Percentiles rank a stretch among this genome's conserved stretches.
phyloP scores from a whole-genome alignment of 1,284 basidiomycete species.

The Irpex lacteus region DNA sequence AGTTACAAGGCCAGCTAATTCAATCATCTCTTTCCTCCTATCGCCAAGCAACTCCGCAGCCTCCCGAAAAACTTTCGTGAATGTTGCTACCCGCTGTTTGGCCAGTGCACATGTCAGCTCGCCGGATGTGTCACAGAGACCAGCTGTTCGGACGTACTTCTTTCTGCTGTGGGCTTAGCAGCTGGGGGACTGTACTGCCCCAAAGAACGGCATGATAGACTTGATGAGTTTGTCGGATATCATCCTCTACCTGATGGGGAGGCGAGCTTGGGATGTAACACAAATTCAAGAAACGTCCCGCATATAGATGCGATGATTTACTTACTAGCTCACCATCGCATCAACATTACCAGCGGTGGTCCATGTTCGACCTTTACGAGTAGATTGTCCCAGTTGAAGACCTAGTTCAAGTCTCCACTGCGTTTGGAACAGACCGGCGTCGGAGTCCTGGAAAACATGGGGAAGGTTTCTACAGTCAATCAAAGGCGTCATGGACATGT shows the following conservation, averaged over 20 bases:
- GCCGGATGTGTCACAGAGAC: background rate
- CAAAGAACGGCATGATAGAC: background rate
- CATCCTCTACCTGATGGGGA: background rate
- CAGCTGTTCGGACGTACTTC: background rate
- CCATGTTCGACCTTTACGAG: background rate
- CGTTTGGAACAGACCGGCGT: background rate
- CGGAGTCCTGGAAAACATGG: background rate
- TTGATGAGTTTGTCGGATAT: background rate
- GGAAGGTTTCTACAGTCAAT: background rate
- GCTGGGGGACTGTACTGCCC: background rate
- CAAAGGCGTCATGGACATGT: background rate
- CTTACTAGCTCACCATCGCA: background rate
- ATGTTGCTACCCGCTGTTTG: background rate
- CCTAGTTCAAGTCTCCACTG: background rate
- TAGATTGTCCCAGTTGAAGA: too few species aligned
- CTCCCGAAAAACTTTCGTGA: background rate
- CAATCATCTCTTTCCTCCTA: slow-evolving; percentile 4
- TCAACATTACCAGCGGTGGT: background rate
- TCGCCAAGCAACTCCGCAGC: slow-evolving; percentile 6
- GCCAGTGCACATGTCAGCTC: background rate
- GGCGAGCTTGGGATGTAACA: background rate
- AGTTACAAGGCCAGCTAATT: slow-evolving; percentile 5
- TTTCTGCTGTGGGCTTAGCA: slow-evolving; percentile 2
- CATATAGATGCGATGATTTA: background rate
- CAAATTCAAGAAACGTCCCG: background rate